phyloP scores from a whole-genome alignment of 2,329 filamentous ascomycete species.

The Aureobasidium sp. region DNA sequence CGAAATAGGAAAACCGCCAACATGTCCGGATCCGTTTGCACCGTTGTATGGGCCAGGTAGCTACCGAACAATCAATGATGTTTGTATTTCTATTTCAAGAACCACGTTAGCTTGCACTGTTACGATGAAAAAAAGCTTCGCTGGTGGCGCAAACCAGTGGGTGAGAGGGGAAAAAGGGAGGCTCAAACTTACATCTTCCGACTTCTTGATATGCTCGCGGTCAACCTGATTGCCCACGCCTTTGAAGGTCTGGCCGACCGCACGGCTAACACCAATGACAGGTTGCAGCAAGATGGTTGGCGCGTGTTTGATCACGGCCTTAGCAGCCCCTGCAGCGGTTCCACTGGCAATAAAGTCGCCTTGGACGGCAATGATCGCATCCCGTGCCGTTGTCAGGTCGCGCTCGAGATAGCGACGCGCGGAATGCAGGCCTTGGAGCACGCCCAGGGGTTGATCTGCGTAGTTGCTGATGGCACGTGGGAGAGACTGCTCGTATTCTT shows the following conservation, averaged over 20 bases:
- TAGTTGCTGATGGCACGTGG: slow-evolving; percentile 80
- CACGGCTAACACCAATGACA: slow-evolving; percentile 82
- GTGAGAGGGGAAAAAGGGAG: background rate
- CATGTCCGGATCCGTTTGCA: background rate
- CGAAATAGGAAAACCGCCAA: too few relatives aligned
- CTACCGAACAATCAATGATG: background rate
- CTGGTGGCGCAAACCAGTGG: background rate
- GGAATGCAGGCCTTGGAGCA: slow-evolving; percentile 74
- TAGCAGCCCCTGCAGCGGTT: slow-evolving; percentile 70
- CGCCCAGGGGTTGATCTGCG: slow-evolving; percentile 84
- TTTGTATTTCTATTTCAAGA: background rate
- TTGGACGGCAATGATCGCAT: slow-evolving; percentile 91
- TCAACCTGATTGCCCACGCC: slow-evolving; percentile 90
- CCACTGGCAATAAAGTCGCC: slow-evolving; percentile 82
- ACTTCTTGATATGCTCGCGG: slow-evolving; percentile 66
- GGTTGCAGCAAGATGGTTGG: slow-evolving; percentile 91
- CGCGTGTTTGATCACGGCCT: slow-evolving; percentile 67
- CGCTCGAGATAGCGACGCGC: slow-evolving; percentile 75
- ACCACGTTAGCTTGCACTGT: background rate
- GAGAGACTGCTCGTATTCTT: slow-evolving; percentile 57
- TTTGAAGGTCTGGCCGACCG: slow-evolving; percentile 77
- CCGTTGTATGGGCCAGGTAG: background rate
- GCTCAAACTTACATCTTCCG: slow-evolving; percentile 69
- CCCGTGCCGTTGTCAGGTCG: slow-evolving; percentile 75
- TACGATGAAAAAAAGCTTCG: background rate